Evolutionary conservation across 331 rosid species (phyloP), one percentile per base, ranked within the genome.

Genomic region (Arachis monticola): DNA sequence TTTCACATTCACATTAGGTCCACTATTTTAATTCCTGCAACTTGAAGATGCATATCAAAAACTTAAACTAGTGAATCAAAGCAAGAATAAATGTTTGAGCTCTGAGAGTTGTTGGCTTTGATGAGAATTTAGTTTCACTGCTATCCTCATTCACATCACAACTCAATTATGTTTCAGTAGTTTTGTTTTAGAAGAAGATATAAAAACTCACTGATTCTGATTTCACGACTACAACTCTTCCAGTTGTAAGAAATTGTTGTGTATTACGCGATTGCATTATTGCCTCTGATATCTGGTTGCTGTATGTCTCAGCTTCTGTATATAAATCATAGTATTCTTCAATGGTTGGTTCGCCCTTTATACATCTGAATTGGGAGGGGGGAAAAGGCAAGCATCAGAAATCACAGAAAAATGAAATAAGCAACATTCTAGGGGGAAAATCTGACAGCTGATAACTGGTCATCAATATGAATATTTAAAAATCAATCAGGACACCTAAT

Each of bases 261-360:
- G 86, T 91, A 72, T 0, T 64, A 68, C 90, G 5, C 13, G 86
- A 83, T 84, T 84, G 96, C 93, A 90, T 83, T 81, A 91, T 77
- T 56, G 91, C 92, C 73, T 87, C 96, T 66, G 83, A 90, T 79
- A 91, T 77, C 69, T 82, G 80, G 40, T 64, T 79, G 62, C 9
- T 48, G 84, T 79, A 42, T 60, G 60, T 64, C 83, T 90, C 93
- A 45, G 93, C 92, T 79, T 91, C 89, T 6, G 71, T 72, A 74
- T 75, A 79, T 69, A 85, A 70, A 74, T 90, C 95, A 70, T 81
- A 91, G 80, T 93, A 93, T 88, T 91, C 98, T 83, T 93, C 98
- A 74, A 93, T 90, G 77, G 90, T 86, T 38, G 97, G 88, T 75
- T 91, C 96, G 22, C 98, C 93, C 82, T 93, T 91, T 82, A 93